Evolutionary conservation across 129 eudicot genomes (phyloP).

Genomic region (Helianthus annuus): DNA sequence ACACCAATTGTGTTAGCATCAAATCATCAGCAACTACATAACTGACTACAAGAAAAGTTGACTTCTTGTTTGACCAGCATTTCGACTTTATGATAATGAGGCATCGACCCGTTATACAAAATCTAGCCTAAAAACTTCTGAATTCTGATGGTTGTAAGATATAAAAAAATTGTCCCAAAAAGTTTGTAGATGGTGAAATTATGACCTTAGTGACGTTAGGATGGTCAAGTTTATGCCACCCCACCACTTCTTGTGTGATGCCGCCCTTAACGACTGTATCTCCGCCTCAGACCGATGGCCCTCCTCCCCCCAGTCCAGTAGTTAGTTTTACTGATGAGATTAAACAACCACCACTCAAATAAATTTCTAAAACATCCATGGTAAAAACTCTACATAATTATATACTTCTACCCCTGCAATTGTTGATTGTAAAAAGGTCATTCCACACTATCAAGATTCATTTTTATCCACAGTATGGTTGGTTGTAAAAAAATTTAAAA

Average conservation of each 20-base stretch:
- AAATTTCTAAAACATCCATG: background rate
- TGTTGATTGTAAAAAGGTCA: too few species aligned
- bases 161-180: background rate
- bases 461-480: too few species aligned
- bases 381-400: too few species aligned
- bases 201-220: slow-evolving; percentile 86
- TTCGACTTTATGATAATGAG: background rate
- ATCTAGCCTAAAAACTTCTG: background rate
- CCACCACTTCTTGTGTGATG: slow-evolving; percentile 89
- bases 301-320: slow-evolving; percentile 96
- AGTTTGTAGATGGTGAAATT: background rate
- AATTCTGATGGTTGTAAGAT: background rate
- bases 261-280: slow-evolving; percentile 61
- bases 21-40: slow-evolving; percentile 8
- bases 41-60: background rate
- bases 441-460: too few species aligned
- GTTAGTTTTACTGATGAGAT: slow-evolving; percentile 59
- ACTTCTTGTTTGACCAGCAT: background rate
- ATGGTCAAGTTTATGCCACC: slow-evolving; percentile 90
- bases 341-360: slow-evolving; percentile 1
- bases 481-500: too few species aligned
- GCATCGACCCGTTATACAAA: too few species aligned
- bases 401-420: too few species aligned
- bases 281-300: slow-evolving; percentile 83
- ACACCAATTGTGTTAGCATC: slow-evolving; percentile 9